These are phyloP conservation scores for Entelexis paramagnoliae DNA, from an alignment of 1,139 yeast species.

Conservation along the genomic window DNA sequence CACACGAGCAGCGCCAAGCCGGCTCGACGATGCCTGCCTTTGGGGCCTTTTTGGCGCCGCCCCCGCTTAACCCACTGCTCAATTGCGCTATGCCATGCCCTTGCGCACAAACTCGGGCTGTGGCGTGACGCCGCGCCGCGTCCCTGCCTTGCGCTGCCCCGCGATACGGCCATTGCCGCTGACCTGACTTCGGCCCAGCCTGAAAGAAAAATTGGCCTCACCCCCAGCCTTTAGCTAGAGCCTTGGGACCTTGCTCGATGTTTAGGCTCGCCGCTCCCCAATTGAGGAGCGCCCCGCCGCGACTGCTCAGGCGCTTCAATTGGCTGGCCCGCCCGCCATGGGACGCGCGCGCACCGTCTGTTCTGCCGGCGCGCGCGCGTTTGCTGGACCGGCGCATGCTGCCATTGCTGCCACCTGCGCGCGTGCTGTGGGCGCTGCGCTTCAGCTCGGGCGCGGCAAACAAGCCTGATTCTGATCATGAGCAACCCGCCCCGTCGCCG, in stretches of 20 bases:
- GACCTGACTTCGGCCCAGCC: no score
- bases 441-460: no score
- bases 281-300: neutral
- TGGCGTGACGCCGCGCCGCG: no score
- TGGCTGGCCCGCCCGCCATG: neutral
- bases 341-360: neutral
- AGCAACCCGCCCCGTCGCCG: no score
- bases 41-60: no score
- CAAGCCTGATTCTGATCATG: no score
- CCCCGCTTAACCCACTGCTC: no score
- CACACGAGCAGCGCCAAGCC: no score
- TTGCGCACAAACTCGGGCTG: no score
- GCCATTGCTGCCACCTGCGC: neutral
- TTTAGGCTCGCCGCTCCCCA: slow-evolving; percentile 1
- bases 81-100: no score
- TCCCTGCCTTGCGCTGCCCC: no score
- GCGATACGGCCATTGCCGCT: neutral
- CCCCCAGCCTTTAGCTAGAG: slow-evolving; percentile 1
- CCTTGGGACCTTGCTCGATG: neutral
- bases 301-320: neutral
- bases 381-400: neutral
- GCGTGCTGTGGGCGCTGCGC: neutral
- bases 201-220: neutral
- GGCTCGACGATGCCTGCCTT: no score
- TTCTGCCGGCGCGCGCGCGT: neutral